Evolutionary conservation across 306 rosid species (phyloP).

Genomic region (Vicia sativa): DNA sequence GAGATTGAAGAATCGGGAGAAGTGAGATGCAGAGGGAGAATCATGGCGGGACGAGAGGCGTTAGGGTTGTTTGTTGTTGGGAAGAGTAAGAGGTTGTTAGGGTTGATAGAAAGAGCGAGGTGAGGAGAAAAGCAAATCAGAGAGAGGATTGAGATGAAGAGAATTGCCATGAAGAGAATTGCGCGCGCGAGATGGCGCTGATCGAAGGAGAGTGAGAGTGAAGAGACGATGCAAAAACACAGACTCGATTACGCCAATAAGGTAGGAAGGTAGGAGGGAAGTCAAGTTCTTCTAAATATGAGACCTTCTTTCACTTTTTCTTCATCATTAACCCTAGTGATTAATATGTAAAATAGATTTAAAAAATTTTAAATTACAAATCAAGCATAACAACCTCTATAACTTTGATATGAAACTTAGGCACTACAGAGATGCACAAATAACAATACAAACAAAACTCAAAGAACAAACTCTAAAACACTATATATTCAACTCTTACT

Average conservation of each 20-base stretch:
- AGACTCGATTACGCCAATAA: neutral
- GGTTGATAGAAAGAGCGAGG: constrained; percentile 40
- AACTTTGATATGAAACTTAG: no score
- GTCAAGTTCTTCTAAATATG: constrained; percentile 3
- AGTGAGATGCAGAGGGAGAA: constrained; percentile 72
- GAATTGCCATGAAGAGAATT: constrained; percentile 45
- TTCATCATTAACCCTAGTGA: no score
- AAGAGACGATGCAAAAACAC: neutral
- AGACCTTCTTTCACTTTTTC: no score
- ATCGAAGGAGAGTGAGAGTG: constrained; percentile 30
- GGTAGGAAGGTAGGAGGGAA: constrained; percentile 27
- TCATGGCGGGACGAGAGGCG: constrained; percentile 58
- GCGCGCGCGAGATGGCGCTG: constrained; percentile 31
- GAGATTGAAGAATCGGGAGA: constrained; percentile 46
- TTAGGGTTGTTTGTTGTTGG: constrained; percentile 1
- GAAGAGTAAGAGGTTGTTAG: constrained; percentile 42
- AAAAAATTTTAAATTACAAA: no score
- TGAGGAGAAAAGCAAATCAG: constrained; percentile 17
- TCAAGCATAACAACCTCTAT: no score
- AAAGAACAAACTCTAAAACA: no score
- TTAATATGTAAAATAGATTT: no score
- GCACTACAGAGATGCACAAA: no score
- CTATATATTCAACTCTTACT: no score
- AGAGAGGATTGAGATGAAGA: constrained; percentile 34
- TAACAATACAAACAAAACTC: no score